These are phyloP conservation scores for Laburnicola sp. DNA, from an alignment of 2,329 filamentous ascomycete species.

Conservation along the genomic window DNA sequence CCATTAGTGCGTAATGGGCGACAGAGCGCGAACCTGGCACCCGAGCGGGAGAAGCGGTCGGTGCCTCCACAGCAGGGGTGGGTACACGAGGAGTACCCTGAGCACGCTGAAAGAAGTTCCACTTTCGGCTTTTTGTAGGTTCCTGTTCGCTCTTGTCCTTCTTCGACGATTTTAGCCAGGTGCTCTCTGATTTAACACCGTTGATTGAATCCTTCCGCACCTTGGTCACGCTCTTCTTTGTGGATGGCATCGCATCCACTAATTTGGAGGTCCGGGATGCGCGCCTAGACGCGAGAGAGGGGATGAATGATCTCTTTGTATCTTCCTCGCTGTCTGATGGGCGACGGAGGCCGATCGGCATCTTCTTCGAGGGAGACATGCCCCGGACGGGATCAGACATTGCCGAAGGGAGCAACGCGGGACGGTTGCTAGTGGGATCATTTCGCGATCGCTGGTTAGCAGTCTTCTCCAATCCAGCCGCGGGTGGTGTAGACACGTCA, in stretches of 20 bases:
- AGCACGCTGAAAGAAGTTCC: conserved; percentile 63
- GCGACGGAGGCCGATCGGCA: conserved; percentile 27
- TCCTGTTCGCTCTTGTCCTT: conserved; percentile 34
- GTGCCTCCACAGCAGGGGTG: conserved; percentile 38
- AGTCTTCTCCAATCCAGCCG: conserved; percentile 23
- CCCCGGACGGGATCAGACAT: conserved; percentile 42
- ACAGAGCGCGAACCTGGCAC: conserved; percentile 48
- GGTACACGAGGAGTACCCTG: conserved; percentile 47
- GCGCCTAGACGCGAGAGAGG: conserved; percentile 32
- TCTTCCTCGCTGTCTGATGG: conserved; percentile 46
- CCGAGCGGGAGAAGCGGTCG: conserved; percentile 45
- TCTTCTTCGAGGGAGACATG: conserved; percentile 38
- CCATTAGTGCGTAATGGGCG: conserved; percentile 62
- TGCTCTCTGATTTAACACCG: conserved; percentile 34
- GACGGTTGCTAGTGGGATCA: conserved; percentile 23
- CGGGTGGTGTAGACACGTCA: conserved; percentile 25
- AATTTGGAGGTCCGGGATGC: conserved; percentile 33
- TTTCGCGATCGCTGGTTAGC: conserved; percentile 23
- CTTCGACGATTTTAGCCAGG: conserved; percentile 44
- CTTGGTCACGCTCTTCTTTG: conserved; percentile 20
- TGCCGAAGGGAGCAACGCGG: conserved; percentile 42
- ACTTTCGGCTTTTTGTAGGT: conserved; percentile 50
- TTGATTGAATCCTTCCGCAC: conserved; percentile 31
- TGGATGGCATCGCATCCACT: conserved; percentile 22
- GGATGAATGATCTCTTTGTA: conserved; percentile 38